Percentiles rank a stretch among this genome's conserved stretches.
Conservation (phyloP, 257 asterid genomes). For the Ajuga chamaepitys region DNA sequence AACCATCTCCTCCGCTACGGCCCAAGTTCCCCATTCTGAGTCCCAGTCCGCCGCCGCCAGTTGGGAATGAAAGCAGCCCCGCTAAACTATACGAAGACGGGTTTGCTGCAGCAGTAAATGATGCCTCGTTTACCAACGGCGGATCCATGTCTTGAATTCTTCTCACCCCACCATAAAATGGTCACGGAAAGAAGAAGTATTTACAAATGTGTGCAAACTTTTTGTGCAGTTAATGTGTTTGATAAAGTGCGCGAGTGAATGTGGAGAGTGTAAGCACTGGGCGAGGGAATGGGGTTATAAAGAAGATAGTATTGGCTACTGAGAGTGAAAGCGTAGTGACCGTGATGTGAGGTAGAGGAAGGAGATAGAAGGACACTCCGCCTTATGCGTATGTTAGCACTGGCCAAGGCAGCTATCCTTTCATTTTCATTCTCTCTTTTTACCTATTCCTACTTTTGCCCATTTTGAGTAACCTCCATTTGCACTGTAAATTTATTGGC, state of each 20-base stretch:
- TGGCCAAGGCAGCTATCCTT: neutral
- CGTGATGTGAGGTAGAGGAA: slow-evolving; percentile 40
- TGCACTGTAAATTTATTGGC: neutral
- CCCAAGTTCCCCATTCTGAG: slow-evolving; percentile 45
- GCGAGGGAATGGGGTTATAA: slow-evolving; percentile 22
- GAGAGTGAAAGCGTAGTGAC: slow-evolving; percentile 20
- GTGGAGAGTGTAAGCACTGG: slow-evolving; percentile 15
- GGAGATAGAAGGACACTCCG: slow-evolving; percentile 20
- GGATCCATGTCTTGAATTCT: slow-evolving; percentile 59
- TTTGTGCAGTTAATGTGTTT: neutral
- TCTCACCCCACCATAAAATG: neutral
- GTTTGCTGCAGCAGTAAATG: slow-evolving; percentile 61
- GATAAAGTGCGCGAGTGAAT: neutral
- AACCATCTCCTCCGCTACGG: slow-evolving; percentile 26
- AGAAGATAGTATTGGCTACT: slow-evolving; percentile 12
- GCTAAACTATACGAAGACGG: slow-evolving; percentile 66
- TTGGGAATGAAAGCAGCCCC: slow-evolving; percentile 65
- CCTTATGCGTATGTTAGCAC: slow-evolving; percentile 30
- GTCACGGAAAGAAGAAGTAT: neutral
- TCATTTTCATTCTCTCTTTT: slow-evolving; percentile 5
- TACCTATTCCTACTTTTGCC: neutral
- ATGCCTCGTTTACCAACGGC: slow-evolving; percentile 58
- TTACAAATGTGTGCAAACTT: neutral
- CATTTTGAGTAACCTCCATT: neutral
- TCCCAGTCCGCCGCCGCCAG: slow-evolving; percentile 41